Evolutionary conservation across 441 rosid genomes (phyloP), one percentile per base, ranked within the genome.

Genomic region (Brassica hybrid): DNA sequence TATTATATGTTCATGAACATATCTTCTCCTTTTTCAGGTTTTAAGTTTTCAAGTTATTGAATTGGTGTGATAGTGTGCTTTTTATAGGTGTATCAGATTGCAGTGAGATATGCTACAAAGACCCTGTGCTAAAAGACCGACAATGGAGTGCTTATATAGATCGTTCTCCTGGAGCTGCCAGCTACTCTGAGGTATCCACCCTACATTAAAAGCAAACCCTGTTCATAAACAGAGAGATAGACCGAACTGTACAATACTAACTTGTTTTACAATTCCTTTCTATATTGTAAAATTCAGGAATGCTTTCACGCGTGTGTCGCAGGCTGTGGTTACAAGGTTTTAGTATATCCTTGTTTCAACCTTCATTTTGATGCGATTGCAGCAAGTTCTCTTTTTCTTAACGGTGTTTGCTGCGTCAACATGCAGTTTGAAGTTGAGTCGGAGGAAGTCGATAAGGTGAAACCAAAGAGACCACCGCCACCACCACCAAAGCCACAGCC

Each of bases 81-180:
- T 83, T 72, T 79, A 23, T 74, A 93, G 97, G 98, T 81, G 73
- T 91, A 85, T 81, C 68, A 54, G 93, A 86, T 72, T 95, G 99
- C 70, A 74, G 90, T 14, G 96, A 93, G 83, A 89, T 88, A 72
- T 93, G 99, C 84, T 95, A 90, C 18, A 95, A 95, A 87, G 97
- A 93, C 75, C 99, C 98, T 66, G 98, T 93, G 48, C 78, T 95
- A 60, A 95, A 95, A 86, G 94, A 95, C 82, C 85, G 16, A 65
- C 85, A 88, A 76, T 95, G 99, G 98, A 95, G 92, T 79, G 92
- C 97, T 34, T 91, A 86, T 64, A 93, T 95, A 19, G 99, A 95
- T 69, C 93, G 98, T 56, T 95, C 98, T 75, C 99, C 99, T 69
- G 98, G 99, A 70, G 87, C 94, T 85, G 93, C 90, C 61, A 76